Percentiles rank a stretch among this genome's conserved stretches.
Conservation (phyloP, 805 yeast species). For the Saturnispora quitensis region DNA sequence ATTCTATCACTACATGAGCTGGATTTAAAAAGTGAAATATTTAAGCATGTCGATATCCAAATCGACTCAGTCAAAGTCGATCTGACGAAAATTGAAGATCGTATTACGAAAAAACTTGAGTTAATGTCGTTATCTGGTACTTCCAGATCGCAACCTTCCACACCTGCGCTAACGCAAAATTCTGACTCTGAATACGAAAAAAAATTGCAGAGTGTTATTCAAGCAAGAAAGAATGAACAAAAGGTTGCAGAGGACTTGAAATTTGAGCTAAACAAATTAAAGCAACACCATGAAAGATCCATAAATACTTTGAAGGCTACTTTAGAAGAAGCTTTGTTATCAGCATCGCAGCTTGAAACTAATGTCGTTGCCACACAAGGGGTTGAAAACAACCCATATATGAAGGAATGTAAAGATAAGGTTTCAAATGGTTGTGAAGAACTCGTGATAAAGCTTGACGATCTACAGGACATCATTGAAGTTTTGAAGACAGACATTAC, state of each 20-base stretch:
- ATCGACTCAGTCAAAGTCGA: slow-evolving; percentile 22
- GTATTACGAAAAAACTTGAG: slow-evolving; percentile 19
- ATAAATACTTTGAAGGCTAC: slow-evolving; percentile 31
- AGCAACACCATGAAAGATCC: slow-evolving; percentile 43
- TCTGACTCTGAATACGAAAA: slow-evolving; percentile 9
- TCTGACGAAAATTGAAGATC: slow-evolving; percentile 21
- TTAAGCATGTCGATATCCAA: slow-evolving; percentile 23
- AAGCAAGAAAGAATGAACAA: slow-evolving; percentile 9
- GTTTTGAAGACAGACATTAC: slow-evolving; percentile 86
- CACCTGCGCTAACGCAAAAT: background rate
- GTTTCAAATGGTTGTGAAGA: slow-evolving; percentile 70
- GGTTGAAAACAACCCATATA: slow-evolving; percentile 35
- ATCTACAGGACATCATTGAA: slow-evolving; percentile 85
- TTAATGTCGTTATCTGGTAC: slow-evolving; percentile 7
- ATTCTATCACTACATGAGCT: slow-evolving; percentile 52
- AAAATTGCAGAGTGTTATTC: slow-evolving; percentile 9
- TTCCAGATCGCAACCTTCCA: background rate
- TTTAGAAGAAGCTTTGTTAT: slow-evolving; percentile 30
- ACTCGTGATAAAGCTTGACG: slow-evolving; percentile 75
- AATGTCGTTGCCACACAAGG: slow-evolving; percentile 17
- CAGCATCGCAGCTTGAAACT: slow-evolving; percentile 23
- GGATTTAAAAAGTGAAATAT: slow-evolving; percentile 17
- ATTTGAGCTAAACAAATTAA: slow-evolving; percentile 49
- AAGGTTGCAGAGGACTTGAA: slow-evolving; percentile 38
- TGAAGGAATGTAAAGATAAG: slow-evolving; percentile 66